Conservation (phyloP, 2,329 filamentous ascomycete species). For the Onygena corvina region DNA sequence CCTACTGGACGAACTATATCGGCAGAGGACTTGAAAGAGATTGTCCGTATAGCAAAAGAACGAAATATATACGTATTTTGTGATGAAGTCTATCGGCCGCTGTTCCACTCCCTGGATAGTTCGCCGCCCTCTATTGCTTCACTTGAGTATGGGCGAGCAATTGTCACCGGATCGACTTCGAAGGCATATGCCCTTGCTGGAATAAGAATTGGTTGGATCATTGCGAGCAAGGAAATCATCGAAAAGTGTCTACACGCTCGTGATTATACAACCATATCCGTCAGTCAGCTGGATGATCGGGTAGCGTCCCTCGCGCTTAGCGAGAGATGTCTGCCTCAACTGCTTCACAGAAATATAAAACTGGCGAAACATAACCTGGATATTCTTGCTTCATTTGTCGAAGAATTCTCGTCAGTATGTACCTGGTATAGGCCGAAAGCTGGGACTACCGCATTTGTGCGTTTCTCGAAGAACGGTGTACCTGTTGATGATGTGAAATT, state of each 20-base stretch:
- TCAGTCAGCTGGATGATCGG: conserved; percentile 67
- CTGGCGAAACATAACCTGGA: conserved; percentile 57
- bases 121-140: conserved; percentile 55
- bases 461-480: conserved; percentile 49
- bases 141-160: conserved; percentile 56
- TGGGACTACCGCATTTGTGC: conserved; percentile 68
- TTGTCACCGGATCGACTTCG: conserved; percentile 69
- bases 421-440: conserved; percentile 63
- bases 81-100: conserved; percentile 74
- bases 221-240: conserved; percentile 52
- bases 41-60: conserved; percentile 52
- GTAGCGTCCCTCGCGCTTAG: conserved; percentile 65
- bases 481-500: conserved; percentile 62
- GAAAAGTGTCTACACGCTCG: conserved; percentile 52
- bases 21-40: conserved; percentile 45
- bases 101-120: conserved; percentile 57
- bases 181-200: conserved; percentile 78
- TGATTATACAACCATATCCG: conserved; percentile 78
- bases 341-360: conserved; percentile 52
- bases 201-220: conserved; percentile 72
- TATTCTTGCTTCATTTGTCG: conserved; percentile 55
- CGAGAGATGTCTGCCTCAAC: conserved; percentile 48
- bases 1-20: conserved; percentile 64
- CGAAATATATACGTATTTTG: conserved; percentile 55
- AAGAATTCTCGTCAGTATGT: conserved; percentile 50